A percentile compares a stretch with the other conserved stretches of the same genome.
Conservation (phyloP, 2,329 filamentous ascomycete species). For the Catunica adiposa region DNA sequence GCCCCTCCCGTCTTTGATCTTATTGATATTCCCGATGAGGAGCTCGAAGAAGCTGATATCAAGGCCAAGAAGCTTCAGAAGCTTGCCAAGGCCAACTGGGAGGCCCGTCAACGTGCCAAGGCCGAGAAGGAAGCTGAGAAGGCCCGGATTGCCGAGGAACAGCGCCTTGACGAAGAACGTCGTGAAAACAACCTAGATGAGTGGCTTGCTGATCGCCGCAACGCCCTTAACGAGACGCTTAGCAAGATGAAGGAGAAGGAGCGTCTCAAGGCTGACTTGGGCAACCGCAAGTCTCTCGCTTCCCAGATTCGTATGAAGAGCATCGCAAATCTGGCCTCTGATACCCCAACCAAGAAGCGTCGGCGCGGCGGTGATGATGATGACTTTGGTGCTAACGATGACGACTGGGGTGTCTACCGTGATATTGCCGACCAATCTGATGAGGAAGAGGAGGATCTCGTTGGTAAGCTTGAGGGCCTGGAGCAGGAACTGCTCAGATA, state of each 20-base stretch:
- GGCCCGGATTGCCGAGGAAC: constrained; percentile 65
- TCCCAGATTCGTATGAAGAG: constrained; percentile 98
- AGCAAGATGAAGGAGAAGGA: constrained; percentile 87
- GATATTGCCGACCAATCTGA: constrained; percentile 76
- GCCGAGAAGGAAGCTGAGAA: constrained; percentile 90
- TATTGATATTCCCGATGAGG: constrained; percentile 75
- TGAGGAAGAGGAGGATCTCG: constrained; percentile 80
- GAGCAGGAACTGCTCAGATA: constrained; percentile 75
- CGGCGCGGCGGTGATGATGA: constrained; percentile 82
- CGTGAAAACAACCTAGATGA: constrained; percentile 68
- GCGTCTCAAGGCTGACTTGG: constrained; percentile 79
- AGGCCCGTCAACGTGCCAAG: constrained; percentile 84
- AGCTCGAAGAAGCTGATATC: constrained; percentile 77
- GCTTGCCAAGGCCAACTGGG: constrained; percentile 85
- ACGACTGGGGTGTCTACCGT: constrained; percentile 94
- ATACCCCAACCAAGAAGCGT: constrained; percentile 69
- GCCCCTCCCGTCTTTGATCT: constrained; percentile 76
- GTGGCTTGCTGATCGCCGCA: constrained; percentile 72
- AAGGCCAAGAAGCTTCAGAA: constrained; percentile 89
- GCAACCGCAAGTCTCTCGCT: constrained; percentile 90
- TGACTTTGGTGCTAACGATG: constrained; percentile 90
- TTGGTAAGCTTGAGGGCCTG: constrained; percentile 52
- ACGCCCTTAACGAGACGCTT: constrained; percentile 52
- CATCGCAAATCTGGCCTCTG: constrained; percentile 86
- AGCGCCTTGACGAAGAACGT: constrained; percentile 66